A percentile compares a stretch with the other conserved stretches of the same genome.
phyloP scores from a whole-genome alignment of 495 filamentous ascomycete species.

The Aspergillus funiculosus region DNA sequence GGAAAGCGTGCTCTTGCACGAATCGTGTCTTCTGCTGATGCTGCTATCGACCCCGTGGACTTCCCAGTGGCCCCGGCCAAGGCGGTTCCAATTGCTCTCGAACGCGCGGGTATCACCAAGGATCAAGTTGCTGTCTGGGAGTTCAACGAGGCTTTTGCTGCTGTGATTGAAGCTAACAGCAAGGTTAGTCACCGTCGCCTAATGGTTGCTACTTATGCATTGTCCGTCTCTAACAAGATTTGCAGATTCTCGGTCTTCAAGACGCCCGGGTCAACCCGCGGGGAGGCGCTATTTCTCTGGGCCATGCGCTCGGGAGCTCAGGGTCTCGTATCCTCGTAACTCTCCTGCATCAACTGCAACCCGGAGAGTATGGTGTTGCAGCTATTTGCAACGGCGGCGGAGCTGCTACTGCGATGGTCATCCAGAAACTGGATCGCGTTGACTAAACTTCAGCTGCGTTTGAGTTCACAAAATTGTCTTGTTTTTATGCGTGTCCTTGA shows the following conservation, averaged over 20 bases:
- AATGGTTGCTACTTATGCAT: not conserved
- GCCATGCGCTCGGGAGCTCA: slow-evolving; percentile 90
- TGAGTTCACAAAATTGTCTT: too few species aligned
- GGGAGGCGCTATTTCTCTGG: slow-evolving; percentile 89
- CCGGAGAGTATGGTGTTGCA: slow-evolving; percentile 88
- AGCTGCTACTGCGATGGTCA: slow-evolving; percentile 84
- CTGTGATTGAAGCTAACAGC: slow-evolving; percentile 90
- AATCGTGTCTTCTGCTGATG: slow-evolving; percentile 83
- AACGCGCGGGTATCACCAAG: slow-evolving; percentile 79
- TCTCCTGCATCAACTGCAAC: slow-evolving; percentile 80
- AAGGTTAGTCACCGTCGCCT: slow-evolving; percentile 49
- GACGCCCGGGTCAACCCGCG: slow-evolving; percentile 75
- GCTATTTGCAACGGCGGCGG: slow-evolving; percentile 97
- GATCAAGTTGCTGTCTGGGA: slow-evolving; percentile 92
- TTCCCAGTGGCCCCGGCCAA: slow-evolving; percentile 92
- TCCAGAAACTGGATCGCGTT: slow-evolving; percentile 74
- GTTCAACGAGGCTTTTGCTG: slow-evolving; percentile 97
- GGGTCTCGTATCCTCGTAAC: slow-evolving; percentile 89
- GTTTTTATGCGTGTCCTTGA: too few species aligned
- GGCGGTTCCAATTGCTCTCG: slow-evolving; percentile 84
- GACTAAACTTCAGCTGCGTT: slow-evolving; percentile 33
- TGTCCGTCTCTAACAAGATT: too few species aligned
- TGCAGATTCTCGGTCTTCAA: slow-evolving; percentile 70
- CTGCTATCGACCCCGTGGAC: slow-evolving; percentile 87
- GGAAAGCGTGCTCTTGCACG: slow-evolving; percentile 72